These are phyloP conservation scores for Cryptococcus depauperatus DNA, from an alignment of 1,284 basidiomycete species.

Conservation along the genomic window DNA sequence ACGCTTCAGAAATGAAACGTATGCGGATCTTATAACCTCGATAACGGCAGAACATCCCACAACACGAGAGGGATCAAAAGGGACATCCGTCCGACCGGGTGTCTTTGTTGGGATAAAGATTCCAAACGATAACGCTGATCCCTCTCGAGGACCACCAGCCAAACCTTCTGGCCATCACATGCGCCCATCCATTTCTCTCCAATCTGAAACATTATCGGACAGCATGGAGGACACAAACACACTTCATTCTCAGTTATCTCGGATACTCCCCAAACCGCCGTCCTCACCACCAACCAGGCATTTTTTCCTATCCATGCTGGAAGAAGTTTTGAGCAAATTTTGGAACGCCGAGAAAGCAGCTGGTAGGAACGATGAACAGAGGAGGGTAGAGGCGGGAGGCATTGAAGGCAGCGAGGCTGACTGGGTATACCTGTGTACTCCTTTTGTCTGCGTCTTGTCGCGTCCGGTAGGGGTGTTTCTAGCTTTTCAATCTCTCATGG, in stretches of 20 bases:
- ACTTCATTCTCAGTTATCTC: conserved; percentile 22
- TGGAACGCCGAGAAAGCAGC: conserved; percentile 21
- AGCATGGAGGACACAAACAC: conserved; percentile 10
- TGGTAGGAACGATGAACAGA: conserved; percentile 18
- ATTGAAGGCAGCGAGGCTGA: conserved; percentile 20
- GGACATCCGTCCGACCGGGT: not conserved
- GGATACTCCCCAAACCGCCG: conserved; percentile 35
- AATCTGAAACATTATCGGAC: not conserved
- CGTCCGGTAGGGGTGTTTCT: conserved; percentile 34
- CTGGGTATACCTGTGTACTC: conserved; percentile 40
- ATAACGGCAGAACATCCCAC: conserved; percentile 29
- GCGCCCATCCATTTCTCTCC: not conserved
- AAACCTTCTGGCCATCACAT: conserved; percentile 1
- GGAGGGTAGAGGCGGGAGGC: conserved; percentile 8
- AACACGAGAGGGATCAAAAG: not conserved
- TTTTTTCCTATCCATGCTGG: conserved; percentile 26
- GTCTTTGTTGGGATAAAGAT: no score
- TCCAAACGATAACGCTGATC: not conserved
- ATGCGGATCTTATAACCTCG: conserved; percentile 38
- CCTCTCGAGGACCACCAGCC: not conserved
- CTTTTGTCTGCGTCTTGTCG: conserved; percentile 37
- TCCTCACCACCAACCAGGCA: conserved; percentile 30
- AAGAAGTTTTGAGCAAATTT: conserved; percentile 41
- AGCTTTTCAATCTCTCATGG: conserved; percentile 35
- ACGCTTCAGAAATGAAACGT: conserved; percentile 40